These are phyloP conservation scores for Euphorbia peplus DNA, from an alignment of 345 rosid genomes.

Conservation along the genomic window DNA sequence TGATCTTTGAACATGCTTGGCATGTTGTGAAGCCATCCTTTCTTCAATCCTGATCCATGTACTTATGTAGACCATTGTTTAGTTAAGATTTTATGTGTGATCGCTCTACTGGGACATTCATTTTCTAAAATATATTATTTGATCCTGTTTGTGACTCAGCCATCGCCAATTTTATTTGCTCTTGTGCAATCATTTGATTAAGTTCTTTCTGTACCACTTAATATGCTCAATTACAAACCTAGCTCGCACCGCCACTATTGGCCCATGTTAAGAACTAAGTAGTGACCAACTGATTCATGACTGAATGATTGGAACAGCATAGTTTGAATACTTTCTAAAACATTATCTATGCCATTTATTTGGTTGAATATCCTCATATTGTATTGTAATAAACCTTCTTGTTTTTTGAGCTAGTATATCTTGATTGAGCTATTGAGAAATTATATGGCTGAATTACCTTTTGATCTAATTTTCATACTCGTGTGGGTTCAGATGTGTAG, in stretches of 20 bases:
- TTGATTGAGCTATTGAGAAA: neutral
- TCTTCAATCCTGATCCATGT: neutral
- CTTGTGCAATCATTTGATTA: neutral
- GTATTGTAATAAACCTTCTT: too few species aligned
- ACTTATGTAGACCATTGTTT: neutral
- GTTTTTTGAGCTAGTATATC: neutral
- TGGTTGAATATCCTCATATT: neutral
- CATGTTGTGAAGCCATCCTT: neutral
- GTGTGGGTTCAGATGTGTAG: too few species aligned
- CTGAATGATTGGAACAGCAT: neutral
- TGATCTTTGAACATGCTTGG: neutral
- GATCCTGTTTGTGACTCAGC: neutral
- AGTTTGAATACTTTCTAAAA: neutral
- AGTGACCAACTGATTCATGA: neutral
- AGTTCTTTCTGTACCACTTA: neutral
- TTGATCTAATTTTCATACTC: neutral
- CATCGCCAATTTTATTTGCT: neutral
- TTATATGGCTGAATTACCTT: neutral
- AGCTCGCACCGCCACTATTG: neutral
- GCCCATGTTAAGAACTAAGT: neutral
- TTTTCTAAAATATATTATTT: neutral
- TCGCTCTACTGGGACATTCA: neutral
- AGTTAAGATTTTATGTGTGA: neutral
- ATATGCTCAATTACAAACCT: neutral
- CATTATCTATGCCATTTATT: neutral